Conservation (phyloP, 306 rosid species). For the Carpinus viminea region DNA sequence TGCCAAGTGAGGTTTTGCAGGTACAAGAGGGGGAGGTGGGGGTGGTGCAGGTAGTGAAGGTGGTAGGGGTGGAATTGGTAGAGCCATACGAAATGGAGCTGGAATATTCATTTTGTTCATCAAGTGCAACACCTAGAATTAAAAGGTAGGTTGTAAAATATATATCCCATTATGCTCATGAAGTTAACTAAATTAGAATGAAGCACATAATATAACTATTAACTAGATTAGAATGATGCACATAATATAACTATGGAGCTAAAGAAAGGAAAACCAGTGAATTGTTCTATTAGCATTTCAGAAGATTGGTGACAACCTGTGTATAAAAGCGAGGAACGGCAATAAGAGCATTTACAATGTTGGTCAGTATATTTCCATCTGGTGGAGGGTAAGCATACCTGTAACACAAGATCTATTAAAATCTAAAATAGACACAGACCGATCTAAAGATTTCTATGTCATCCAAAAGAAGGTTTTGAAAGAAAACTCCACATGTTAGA, state of each 20-base stretch:
- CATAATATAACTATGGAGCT: constrained; percentile 18
- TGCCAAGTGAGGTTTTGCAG: constrained; percentile 40
- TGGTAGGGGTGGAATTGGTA: constrained; percentile 96
- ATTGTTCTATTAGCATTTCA: constrained; percentile 17
- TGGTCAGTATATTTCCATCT: constrained; percentile 90
- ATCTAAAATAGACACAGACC: constrained; percentile 26
- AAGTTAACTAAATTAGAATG: constrained; percentile 17
- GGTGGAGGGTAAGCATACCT: constrained; percentile 98
- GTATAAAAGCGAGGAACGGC: constrained; percentile 96
- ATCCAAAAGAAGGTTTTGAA: background rate
- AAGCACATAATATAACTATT: constrained; percentile 19
- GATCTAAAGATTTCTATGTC: constrained; percentile 13
- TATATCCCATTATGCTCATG: constrained; percentile 14
- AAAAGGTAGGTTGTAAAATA: constrained; percentile 27
- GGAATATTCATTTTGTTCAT: constrained; percentile 99
- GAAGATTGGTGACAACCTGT: constrained; percentile 56
- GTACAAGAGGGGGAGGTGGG: constrained; percentile 41
- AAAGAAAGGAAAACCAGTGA: constrained; percentile 14
- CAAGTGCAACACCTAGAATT: constrained; percentile 79
- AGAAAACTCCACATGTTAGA: background rate
- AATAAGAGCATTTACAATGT: constrained; percentile 87
- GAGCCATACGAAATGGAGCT: constrained; percentile 92
- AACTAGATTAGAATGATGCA: constrained; percentile 14
- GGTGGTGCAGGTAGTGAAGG: constrained; percentile 55
- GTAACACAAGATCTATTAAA: constrained; percentile 28